Evolutionary conservation across 768 basidiomycete genomes (phyloP).

Genomic region (Leccinum arenicola): DNA sequence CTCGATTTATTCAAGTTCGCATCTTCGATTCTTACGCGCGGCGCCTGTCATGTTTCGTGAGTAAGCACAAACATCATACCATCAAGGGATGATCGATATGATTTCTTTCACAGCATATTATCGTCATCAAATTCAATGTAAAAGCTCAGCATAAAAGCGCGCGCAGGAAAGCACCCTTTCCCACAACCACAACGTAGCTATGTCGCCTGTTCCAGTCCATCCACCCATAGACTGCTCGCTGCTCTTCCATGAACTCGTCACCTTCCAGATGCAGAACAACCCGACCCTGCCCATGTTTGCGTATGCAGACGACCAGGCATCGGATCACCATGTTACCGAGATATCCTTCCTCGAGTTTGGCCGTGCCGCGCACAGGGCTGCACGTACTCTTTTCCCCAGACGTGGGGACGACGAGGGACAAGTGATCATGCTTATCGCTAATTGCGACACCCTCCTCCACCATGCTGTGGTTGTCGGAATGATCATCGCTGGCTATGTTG

Average conservation of each 20-base stretch:
- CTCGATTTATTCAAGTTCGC: neutral
- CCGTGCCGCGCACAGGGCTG: conserved; percentile 31
- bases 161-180: neutral
- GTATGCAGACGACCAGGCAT: conserved; percentile 13
- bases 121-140: too few species aligned
- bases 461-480: conserved; percentile 18
- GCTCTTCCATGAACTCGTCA: conserved; percentile 14
- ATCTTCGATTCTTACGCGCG: neutral
- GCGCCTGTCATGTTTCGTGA: neutral
- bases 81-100: too few species aligned
- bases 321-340: conserved; percentile 8
- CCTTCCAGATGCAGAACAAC: conserved; percentile 18
- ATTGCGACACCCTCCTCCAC: conserved; percentile 24
- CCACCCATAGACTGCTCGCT: conserved; percentile 18
- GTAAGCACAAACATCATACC: neutral
- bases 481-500: conserved; percentile 28
- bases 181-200: neutral
- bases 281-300: conserved; percentile 11
- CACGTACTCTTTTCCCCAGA: conserved; percentile 18
- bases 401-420: conserved; percentile 18
- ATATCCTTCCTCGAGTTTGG: conserved; percentile 13
- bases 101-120: too few species aligned
- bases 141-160: neutral
- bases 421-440: conserved; percentile 32
- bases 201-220: conserved; percentile 5